Conservation (phyloP, 106 monocot species). For the Iris macrosiphon region DNA sequence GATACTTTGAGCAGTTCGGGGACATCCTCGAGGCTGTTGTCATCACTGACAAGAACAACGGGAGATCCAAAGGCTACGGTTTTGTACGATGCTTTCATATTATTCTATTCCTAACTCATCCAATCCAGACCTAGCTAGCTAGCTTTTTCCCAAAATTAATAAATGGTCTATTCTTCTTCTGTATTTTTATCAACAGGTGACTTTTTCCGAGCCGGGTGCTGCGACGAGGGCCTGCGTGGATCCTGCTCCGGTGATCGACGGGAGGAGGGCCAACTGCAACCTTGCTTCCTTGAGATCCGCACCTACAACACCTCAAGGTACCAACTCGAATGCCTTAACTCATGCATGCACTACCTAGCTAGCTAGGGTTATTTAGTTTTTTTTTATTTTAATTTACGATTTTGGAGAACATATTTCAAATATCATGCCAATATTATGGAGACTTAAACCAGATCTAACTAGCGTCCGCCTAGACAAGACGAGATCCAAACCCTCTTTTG, state of each 20-base stretch:
- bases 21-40: conserved; percentile 92
- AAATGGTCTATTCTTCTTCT: no score
- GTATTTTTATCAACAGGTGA: conserved; percentile 16
- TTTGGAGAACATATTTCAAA: no score
- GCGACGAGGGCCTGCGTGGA: conserved; percentile 32
- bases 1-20: conserved; percentile 91
- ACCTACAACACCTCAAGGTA: conserved; percentile 53
- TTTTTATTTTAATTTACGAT: no score
- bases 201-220: conserved; percentile 16
- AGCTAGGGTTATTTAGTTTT: no score
- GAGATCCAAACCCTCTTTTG: no score
- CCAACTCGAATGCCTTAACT: no score
- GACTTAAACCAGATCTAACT: background rate
- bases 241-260: conserved; percentile 82
- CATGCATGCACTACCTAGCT: no score
- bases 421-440: background rate
- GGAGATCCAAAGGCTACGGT: conserved; percentile 91
- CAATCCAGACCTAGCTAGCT: no score
- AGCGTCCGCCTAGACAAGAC: no score
- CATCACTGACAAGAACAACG: conserved; percentile 85
- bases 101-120: no score
- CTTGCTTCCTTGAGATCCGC: conserved; percentile 61
- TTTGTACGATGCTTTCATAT: no score
- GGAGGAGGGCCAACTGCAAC: conserved; percentile 86
- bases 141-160: no score